These are phyloP conservation scores for Lactifluus pinguis DNA, from an alignment of 768 basidiomycete species.

Conservation along the genomic window DNA sequence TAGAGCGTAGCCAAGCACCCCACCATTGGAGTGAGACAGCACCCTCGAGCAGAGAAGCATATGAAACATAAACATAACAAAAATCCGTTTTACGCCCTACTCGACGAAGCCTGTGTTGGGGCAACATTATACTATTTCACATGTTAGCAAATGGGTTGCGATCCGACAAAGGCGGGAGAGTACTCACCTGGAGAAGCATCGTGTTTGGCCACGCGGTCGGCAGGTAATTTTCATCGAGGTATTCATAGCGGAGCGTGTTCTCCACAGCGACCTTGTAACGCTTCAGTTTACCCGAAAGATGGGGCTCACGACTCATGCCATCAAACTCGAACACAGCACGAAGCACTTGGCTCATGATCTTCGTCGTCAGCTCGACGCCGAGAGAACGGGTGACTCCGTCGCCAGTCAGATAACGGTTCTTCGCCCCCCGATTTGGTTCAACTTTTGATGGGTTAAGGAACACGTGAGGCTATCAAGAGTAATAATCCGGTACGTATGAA, in stretches of 20 bases:
- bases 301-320: conserved; percentile 57
- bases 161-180: not conserved
- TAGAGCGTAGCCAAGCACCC: not conserved
- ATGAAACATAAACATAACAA: not conserved
- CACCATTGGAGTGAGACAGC: not conserved
- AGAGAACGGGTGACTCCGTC: conserved; percentile 41
- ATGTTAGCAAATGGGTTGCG: not conserved
- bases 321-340: conserved; percentile 51
- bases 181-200: conserved; percentile 47
- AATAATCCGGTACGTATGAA: conserved; percentile 3
- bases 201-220: conserved; percentile 60
- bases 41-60: not conserved
- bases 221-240: conserved; percentile 42
- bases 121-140: conserved; percentile 1
- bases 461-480: conserved; percentile 34
- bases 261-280: conserved; percentile 41
- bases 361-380: conserved; percentile 47
- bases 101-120: not conserved
- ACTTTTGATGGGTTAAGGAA: conserved; percentile 43
- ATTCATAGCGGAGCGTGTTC: conserved; percentile 43
- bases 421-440: conserved; percentile 35
- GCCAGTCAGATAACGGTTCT: conserved; percentile 38
- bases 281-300: conserved; percentile 53
- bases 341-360: conserved; percentile 55
- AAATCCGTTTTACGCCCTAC: not conserved